Evolutionary conservation across 768 basidiomycete species (phyloP), one percentile per base, ranked within the genome.

Genomic region (Rhizopogon vesiculosus): DNA sequence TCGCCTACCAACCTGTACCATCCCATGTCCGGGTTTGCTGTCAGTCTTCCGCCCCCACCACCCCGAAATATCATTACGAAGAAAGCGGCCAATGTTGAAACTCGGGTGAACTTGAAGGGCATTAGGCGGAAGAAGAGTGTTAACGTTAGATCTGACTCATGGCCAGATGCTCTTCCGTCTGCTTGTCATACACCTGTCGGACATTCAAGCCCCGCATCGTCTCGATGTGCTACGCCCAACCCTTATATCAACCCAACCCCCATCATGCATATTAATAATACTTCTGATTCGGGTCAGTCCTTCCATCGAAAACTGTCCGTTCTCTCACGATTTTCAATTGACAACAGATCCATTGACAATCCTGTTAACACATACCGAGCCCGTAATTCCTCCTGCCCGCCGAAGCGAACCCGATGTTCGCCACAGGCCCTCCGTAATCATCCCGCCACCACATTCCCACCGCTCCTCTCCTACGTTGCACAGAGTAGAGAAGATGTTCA

Each of bases 231-330:
- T 4, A 65, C 67, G 1, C 58, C 64, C 29, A 75, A 74, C 55
- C 71, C 73, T 12, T 73, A 66, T 54, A 65, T 74, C 58, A 75
- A 74, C 56, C 73, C 74, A 1, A 57, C 73, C 5, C 76, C 75
- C 18, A 35, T 58, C 35, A 18, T 66, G 35, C 28, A 16, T 3
- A 39, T 56, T 51, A 35, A 57, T 44, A 44, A 60, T 45, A 55
- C 58, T 15, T 29, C 50, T 18, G 56, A 44, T 16, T 38, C 45
- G 12, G 68, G 67, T 65, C 45, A 33, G 62, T 35, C 29, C 41
- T 38, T 51, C 38, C n/a, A 13, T 57, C 5, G 4, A 9, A 13
- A 45, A 40, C 44, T 42, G 15, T 31, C 40, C 35, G 40, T 44
- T 28, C 19, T 29, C 58, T 43, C 54, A 43, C 44, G 41, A 9